Evolutionary conservation across 1,139 yeast genomes (phyloP), one percentile per base, ranked within the genome.

Genomic region (Suhomyces bolitotheri): DNA sequence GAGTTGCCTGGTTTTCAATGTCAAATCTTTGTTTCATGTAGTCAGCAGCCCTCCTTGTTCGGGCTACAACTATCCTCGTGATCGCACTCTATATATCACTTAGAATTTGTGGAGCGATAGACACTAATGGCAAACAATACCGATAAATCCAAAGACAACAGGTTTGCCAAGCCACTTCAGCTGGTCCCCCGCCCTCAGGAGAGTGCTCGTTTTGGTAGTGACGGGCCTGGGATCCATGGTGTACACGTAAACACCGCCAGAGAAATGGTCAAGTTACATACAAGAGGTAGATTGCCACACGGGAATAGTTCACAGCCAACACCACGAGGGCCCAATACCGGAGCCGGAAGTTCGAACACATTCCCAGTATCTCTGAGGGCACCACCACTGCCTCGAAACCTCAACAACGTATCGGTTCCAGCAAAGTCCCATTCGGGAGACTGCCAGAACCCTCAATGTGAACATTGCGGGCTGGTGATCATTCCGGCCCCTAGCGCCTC

Each of bases 401-500:
- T 12, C 35, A 22, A 16, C 11, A 40, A 4, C n/a, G 51, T 62
- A 4, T 44, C 59, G 2, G 58, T 65, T 7, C 71, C 72, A 1
- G 71, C 70, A 2, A 56, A 54, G 24, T 43, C 54, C 16, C 67
- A 54, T 50, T 48, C 53, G 17, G 64, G 66, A 16, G 44, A 56
- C 12, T 71, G 78, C 44, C 54, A 51, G 12, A 75, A 76, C 44
- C 80, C 81, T 1, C 77, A 71, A 47, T 83, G 90, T 52, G 60
- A 51, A 1, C 77, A 76, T 41, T 83, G 92, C 58, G 89, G 90
- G 1, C 62, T 71, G 7, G 85, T 82, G 23, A 81, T 83, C 3
- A 82, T 82, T 13, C 92, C 94, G 1, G 71, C 87, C 0, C 94
- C 92, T 1, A 71, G 69, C 26, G 77, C 89, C 1, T 64, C 78